Evolutionary conservation across 495 filamentous ascomycete genomes (phyloP), one percentile per base, ranked within the genome.

Genomic region (Neurospora discreta): DNA sequence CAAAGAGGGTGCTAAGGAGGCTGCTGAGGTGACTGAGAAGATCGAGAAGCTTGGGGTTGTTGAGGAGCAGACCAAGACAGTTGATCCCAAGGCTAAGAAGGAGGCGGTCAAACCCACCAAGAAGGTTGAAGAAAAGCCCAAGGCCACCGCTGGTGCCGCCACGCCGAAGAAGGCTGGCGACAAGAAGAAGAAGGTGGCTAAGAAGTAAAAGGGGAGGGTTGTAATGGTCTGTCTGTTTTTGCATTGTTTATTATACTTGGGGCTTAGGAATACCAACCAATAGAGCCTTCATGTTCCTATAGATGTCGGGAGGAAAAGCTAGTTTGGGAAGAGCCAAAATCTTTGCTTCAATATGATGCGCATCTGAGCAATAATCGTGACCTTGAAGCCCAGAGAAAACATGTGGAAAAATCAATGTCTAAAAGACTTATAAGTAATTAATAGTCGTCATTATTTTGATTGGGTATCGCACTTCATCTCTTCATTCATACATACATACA

Each of bases 31-130:
- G 72, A 73, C 70, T 38, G 75, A 77, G 71, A 72, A 72, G 71
- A 71, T 58, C n/a, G 74, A 79, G 20, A 74, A 73, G 58, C 15
- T 68, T 9, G 78, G 79, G 72, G 74, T 69, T 7, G 68, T 69
- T 72, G 75, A 78, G 78, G 8, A 46, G 43, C 41, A 42, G 41
- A 42, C 41, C 15, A 65, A 33, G 26, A 65, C 33, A 26, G 52
- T 18, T 65, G 52, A 36, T 60, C 2, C 44, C 44, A 60, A 60
- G 52, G 20, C 16, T 11, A 36, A 39, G 38, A 40, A 23, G 38
- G 41, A 71, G 73, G 43, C 65, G 44, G 20, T 26, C 10, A 42
- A 42, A 39, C 69, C 43, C n/a, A 39, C 26, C 30, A 70, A 71
- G 60, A 60, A 68, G 68, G 72, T 20, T 15, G 44, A 69, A 26